phyloP scores from a whole-genome alignment of 345 rosid species.

The Cardiospermum halicacabum region DNA sequence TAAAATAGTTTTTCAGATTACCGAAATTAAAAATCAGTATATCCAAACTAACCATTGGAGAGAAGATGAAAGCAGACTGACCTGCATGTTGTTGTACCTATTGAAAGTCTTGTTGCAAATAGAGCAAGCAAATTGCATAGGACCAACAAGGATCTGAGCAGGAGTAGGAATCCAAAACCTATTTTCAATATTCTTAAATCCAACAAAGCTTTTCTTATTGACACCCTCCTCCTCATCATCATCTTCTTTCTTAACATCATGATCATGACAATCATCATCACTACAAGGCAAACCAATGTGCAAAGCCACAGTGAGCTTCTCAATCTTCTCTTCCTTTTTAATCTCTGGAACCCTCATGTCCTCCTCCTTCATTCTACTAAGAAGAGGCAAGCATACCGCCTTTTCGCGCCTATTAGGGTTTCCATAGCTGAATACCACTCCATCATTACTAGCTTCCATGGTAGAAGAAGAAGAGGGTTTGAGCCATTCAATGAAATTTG shows the following conservation, averaged over 20 bases:
- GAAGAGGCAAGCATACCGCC: conserved; percentile 66
- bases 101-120: conserved; percentile 78
- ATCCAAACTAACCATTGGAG: too few relatives aligned
- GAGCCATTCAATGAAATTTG: conserved; percentile 82
- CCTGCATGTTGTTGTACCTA: conserved; percentile 93
- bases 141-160: conserved; percentile 75
- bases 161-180: conserved; percentile 90
- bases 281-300: conserved; percentile 62
- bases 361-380: conserved; percentile 40
- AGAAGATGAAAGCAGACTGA: conserved; percentile 17
- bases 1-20: too few relatives aligned
- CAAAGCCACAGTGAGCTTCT: conserved; percentile 49
- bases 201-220: conserved; percentile 27
- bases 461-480: conserved; percentile 41
- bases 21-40: too few relatives aligned
- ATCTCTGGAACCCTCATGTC: conserved; percentile 12
- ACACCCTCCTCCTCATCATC: conserved; percentile 19
- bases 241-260: conserved; percentile 12
- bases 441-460: too few relatives aligned
- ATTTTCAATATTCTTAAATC: conserved; percentile 32
- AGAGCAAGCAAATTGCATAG: conserved; percentile 77
- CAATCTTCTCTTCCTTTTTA: conserved; percentile 28
- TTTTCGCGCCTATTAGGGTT: too few relatives aligned
- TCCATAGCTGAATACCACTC: too few relatives aligned
- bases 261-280: conserved; percentile 11